A percentile compares a stretch with the other conserved stretches of the same genome.
These are phyloP conservation scores for Barnettozyma hawaiiensis DNA, from an alignment of 1,139 yeast genomes.

Conservation along the genomic window DNA sequence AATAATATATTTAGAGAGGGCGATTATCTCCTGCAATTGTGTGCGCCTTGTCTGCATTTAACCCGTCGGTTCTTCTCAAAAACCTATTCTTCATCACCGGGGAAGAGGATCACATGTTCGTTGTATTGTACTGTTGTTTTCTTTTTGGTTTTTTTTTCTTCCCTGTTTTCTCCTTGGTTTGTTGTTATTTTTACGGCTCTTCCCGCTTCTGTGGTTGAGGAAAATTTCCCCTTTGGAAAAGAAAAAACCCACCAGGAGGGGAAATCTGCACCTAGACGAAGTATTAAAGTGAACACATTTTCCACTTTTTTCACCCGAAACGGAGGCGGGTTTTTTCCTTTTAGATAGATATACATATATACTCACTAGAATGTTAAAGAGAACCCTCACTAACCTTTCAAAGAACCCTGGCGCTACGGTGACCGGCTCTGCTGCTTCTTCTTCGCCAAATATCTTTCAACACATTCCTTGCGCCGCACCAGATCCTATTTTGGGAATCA, in stretches of 20 bases:
- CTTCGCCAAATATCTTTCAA: slow-evolving; percentile 8
- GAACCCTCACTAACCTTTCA: slow-evolving; percentile 4
- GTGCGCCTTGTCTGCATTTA: no score
- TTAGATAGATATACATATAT: no score
- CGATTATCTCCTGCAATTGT: no score
- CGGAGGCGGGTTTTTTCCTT: no score
- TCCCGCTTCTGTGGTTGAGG: background rate
- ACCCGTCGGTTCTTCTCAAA: background rate
- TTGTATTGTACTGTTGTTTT: background rate
- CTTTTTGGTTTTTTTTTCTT: background rate
- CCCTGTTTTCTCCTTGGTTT: background rate
- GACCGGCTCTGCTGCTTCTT: background rate
- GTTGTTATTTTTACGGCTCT: background rate
- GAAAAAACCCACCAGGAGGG: background rate
- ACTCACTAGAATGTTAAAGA: no score
- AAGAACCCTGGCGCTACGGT: background rate
- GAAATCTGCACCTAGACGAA: background rate
- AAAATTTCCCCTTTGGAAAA: background rate
- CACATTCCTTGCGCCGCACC: slow-evolving; percentile 39
- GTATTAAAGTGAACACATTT: background rate
- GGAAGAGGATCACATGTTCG: no score
- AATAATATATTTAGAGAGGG: no score
- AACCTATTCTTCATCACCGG: no score
- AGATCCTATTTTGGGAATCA: slow-evolving; percentile 66
- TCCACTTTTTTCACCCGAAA: background rate